Evolutionary conservation across 257 asterid genomes (phyloP).

Genomic region (Misopates orontium): DNA sequence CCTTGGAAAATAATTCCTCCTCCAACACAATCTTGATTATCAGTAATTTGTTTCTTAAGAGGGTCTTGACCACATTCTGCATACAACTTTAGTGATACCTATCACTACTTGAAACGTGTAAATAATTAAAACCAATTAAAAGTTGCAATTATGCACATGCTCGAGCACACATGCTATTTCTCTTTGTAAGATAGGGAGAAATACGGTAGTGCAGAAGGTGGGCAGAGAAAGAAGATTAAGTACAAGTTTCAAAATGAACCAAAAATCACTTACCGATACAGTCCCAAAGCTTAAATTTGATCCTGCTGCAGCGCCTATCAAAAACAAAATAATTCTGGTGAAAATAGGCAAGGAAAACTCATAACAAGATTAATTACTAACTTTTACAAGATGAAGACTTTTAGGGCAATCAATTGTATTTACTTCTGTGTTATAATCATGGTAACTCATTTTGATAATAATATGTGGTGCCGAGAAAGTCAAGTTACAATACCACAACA

Average conservation of each 20-base stretch:
- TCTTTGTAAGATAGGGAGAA: neutral
- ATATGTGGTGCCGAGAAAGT: slow-evolving; percentile 1
- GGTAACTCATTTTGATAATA: slow-evolving; percentile 3
- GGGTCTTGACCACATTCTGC: neutral
- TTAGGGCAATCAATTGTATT: slow-evolving; percentile 8
- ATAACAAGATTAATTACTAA: slow-evolving; percentile 11
- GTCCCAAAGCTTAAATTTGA: slow-evolving; percentile 89
- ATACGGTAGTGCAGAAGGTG: neutral
- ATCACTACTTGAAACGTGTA: too few relatives aligned
- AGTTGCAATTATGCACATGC: neutral
- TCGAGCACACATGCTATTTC: neutral
- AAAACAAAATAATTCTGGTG: slow-evolving; percentile 26
- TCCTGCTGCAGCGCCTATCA: slow-evolving; percentile 72
- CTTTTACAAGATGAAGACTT: slow-evolving; percentile 1
- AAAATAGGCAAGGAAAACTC: slow-evolving; percentile 17
- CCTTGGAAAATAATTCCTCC: neutral
- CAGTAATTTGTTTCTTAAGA: neutral
- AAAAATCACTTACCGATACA: slow-evolving; percentile 60
- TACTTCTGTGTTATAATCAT: slow-evolving; percentile 9
- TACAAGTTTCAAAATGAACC: neutral
- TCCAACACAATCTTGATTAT: neutral
- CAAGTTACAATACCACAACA: neutral
- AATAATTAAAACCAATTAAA: neutral
- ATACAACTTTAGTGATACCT: neutral
- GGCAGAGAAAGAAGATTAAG: neutral